phyloP scores from a whole-genome alignment of 1,284 basidiomycete species.

The Ustilago curta region DNA sequence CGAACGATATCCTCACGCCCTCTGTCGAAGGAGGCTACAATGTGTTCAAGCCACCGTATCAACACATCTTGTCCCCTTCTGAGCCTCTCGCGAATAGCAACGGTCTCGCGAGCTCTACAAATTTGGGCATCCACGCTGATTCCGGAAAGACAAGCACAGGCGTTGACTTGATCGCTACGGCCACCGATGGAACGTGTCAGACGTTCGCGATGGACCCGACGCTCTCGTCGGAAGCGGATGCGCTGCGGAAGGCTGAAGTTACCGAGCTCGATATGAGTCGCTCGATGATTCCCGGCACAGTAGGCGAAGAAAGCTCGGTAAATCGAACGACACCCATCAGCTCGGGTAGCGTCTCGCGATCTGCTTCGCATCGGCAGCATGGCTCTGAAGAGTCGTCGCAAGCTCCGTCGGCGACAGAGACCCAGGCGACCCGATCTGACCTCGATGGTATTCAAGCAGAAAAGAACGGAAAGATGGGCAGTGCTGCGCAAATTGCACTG shows the following conservation, averaged over 20 bases:
- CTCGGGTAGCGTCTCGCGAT: slow-evolving; percentile 32
- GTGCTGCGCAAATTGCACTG: neutral
- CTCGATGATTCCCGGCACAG: neutral
- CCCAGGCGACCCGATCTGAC: slow-evolving; percentile 25
- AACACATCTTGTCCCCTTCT: slow-evolving; percentile 36
- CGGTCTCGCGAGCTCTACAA: neutral
- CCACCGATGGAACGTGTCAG: slow-evolving; percentile 5
- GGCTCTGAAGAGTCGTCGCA: slow-evolving; percentile 28
- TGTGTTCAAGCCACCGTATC: slow-evolving; percentile 61
- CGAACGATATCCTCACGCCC: slow-evolving; percentile 54
- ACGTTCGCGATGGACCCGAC: slow-evolving; percentile 40
- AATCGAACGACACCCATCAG: slow-evolving; percentile 22
- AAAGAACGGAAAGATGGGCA: neutral
- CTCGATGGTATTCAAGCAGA: neutral
- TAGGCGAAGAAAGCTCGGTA: neutral
- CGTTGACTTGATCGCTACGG: neutral
- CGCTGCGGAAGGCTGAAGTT: slow-evolving; percentile 38
- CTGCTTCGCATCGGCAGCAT: slow-evolving; percentile 33
- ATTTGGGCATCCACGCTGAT: neutral
- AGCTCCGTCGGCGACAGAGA: slow-evolving; percentile 25
- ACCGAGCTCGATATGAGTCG: slow-evolving; percentile 13
- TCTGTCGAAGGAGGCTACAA: slow-evolving; percentile 65
- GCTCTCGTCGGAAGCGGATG: slow-evolving; percentile 35
- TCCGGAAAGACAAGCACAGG: neutral
- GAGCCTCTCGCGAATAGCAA: slow-evolving; percentile 11